Conservation (phyloP, 2,329 filamentous ascomycete species). For the Cylindrodendrum hubeiense region DNA sequence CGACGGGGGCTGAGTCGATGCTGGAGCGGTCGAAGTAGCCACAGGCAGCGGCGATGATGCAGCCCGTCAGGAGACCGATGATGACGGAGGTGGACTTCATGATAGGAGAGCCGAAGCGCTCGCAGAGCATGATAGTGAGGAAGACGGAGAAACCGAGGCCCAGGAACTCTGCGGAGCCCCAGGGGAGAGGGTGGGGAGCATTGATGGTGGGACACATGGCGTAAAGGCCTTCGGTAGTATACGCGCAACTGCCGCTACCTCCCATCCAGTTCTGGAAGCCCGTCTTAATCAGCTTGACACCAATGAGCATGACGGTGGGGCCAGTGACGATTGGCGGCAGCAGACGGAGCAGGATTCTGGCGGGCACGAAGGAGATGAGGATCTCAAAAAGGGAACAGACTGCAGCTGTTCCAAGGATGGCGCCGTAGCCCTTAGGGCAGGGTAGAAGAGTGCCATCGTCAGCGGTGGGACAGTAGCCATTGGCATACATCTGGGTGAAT, state of each 20-base stretch:
- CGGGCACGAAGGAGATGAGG: conserved; percentile 79
- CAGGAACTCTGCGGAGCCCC: conserved; percentile 84
- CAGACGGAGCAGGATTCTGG: conserved; percentile 75
- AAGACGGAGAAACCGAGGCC: conserved; percentile 86
- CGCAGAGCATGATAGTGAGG: conserved; percentile 81
- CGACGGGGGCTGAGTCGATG: conserved; percentile 78
- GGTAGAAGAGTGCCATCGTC: conserved; percentile 75
- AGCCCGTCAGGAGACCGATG: conserved; percentile 79
- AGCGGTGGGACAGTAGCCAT: conserved; percentile 73
- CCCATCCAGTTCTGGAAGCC: conserved; percentile 86
- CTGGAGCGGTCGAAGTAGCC: conserved; percentile 83
- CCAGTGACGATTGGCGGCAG: conserved; percentile 86
- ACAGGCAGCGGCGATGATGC: conserved; percentile 81
- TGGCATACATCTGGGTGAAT: conserved; percentile 81
- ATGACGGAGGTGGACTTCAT: conserved; percentile 87
- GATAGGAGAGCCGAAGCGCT: conserved; percentile 84
- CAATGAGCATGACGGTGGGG: conserved; percentile 78
- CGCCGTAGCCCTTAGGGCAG: conserved; percentile 82
- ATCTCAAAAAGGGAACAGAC: conserved; percentile 78
- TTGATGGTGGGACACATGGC: conserved; percentile 74
- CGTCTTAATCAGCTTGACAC: conserved; percentile 77
- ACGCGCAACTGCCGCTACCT: conserved; percentile 71
- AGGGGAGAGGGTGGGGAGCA: conserved; percentile 79
- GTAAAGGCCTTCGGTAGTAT: conserved; percentile 67
- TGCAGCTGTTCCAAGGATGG: conserved; percentile 76